A percentile compares a stretch with the other conserved stretches of the same genome.
Conservation (phyloP, 352 stramenopile species). For the Peronospora destructor region DNA sequence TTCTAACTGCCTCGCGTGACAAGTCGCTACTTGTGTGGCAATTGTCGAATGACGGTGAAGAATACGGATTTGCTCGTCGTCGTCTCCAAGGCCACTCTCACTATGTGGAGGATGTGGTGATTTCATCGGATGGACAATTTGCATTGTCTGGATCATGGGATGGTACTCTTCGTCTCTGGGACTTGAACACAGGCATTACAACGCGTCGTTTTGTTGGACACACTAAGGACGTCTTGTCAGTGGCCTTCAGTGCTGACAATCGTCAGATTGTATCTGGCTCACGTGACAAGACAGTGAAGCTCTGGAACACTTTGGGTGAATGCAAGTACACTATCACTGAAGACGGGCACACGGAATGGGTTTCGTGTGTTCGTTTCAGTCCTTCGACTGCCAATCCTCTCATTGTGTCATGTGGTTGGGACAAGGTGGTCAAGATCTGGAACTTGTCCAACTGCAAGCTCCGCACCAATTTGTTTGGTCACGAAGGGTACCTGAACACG, state of each 20-base stretch:
- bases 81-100: constrained; percentile 97
- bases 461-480: constrained; percentile 97
- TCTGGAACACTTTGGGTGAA: constrained; percentile 99
- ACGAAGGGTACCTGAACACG: constrained; percentile 99
- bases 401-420: constrained; percentile 98
- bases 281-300: constrained; percentile 99
- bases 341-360: constrained; percentile 99
- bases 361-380: constrained; percentile 99
- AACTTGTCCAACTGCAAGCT: constrained; percentile 99
- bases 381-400: constrained; percentile 93
- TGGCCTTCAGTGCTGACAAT: constrained; percentile 99
- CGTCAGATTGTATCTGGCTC: constrained; percentile 99
- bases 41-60: constrained; percentile 93
- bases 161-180: constrained; percentile 98
- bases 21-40: constrained; percentile 90
- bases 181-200: constrained; percentile 98
- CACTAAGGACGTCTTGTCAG: constrained; percentile 99
- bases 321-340: constrained; percentile 99
- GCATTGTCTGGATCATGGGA: constrained; percentile 99
- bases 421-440: constrained; percentile 99
- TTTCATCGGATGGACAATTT: constrained; percentile 98
- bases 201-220: constrained; percentile 98
- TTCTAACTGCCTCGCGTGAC: constrained; percentile 97
- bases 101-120: constrained; percentile 99
- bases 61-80: constrained; percentile 96